Evolutionary conservation across 345 rosid species (phyloP), one percentile per base, ranked within the genome.

Genomic region (Mallotus nudiflorus): DNA sequence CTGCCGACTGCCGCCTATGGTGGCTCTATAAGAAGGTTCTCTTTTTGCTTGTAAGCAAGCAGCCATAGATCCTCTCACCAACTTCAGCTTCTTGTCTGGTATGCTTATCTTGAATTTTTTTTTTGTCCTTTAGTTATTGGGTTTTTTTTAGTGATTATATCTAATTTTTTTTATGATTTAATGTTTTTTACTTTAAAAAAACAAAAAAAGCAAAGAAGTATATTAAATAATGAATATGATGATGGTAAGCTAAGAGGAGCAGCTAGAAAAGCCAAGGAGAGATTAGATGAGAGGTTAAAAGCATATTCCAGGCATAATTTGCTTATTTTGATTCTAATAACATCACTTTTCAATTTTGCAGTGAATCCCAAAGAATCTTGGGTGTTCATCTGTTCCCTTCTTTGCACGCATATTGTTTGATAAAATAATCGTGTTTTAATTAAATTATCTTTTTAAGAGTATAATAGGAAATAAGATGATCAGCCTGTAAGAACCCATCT

Each of bases 261-360:
- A 28, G 97, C 89, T 0, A 82, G 92, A 82, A 88, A 89, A 74
- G 99, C 99, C 14, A 95, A 87, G 79, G 86, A 90, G 71, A 88
- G 98, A 71, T 66, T 95, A 4, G 86, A 92, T 67, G 86, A 74
- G 78, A 80, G 84, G 81, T 80, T 95, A 13, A 82, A 85, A 80
- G 69, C 73, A 57, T n/a, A n/a, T n/a, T n/a, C n/a, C n/a, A n/a
- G n/a, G n/a, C n/a, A n/a, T 52, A 52, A 9, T 11, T 4, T 22
- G 56, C 56, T 12, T 22, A n/a, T 5, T 29, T 25, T 56, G 3
- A 0, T 29, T 35, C 33, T 29, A 25, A 14, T n/a, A 56, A 1
- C 31, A n/a, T n/a, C n/a, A n/a, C n/a, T n/a, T n/a, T n/a, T n/a
- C n/a, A n/a, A n/a, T n/a, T n/a, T n/a, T n/a, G n/a, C n/a, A n/a